Base-by-base conservation (phyloP, 1,284 basidiomycete species). In the Ustilago tritici region DNA sequence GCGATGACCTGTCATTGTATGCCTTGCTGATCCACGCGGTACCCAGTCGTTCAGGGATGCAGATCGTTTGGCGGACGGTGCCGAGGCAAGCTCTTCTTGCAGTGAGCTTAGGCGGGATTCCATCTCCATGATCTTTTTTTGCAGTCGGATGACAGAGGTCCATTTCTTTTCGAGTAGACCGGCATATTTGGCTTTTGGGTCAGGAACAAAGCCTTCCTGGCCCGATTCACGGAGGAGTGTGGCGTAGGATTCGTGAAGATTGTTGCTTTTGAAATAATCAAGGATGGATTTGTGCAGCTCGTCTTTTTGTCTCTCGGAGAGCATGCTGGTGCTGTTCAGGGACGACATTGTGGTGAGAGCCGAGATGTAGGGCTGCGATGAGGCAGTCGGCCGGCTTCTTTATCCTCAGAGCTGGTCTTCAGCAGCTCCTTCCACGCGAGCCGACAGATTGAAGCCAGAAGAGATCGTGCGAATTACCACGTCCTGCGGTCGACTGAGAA, bases 131-230 rank as follows among this genome's bases (percentile, higher is more conserved):
- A 83, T 82, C 82, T 95, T 95, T 89, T 95, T 94, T 88, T 96
- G 95, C 82, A 96, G 86, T 71, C 94, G 89, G 70, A 96, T 95
- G 28, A 95, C 93, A 83, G 92, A 93, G 32, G 93, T 95, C 94
- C 94, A 96, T 87, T 96, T 96, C 91, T 95, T 95, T 88, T 94
- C 94, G 70, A 96, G 87, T 67, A 96, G 88, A 0, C 93, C 94
- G 1, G 91, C 91, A 84, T 91, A 93, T 83, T 93, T 93, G 56
- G 92, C 91, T 82, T 92, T 93, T 17, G 93, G 91, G 88, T 95
- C 93, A 19, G 91, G 91, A 10, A 89, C 89, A 84, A 94, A 94
- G 65, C 92, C 91, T 43, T 89, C 83, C 83, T 89, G 79, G 8
- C 65, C 73, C 0, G 78, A 55, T 61, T 94, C 92, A 32, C 87